These are phyloP conservation scores for Diutina scorzettiae DNA, from an alignment of 1,139 yeast genomes.

Conservation along the genomic window DNA sequence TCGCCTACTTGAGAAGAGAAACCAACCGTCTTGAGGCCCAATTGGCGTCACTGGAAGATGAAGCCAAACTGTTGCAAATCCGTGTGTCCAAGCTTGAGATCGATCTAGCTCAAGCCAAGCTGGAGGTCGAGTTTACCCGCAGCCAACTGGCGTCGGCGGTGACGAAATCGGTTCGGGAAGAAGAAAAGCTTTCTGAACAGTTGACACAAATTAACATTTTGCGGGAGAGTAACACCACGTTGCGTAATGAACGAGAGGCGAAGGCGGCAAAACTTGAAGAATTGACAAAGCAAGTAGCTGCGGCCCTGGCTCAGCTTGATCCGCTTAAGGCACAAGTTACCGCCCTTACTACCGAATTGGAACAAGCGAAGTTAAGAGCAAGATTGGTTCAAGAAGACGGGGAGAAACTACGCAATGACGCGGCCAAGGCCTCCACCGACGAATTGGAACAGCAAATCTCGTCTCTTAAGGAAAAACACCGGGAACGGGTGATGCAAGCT, in stretches of 20 bases:
- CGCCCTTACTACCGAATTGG: background rate
- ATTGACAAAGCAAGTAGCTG: conserved; percentile 17
- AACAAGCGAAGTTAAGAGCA: background rate
- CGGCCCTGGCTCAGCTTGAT: conserved; percentile 5
- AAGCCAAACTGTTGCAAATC: conserved; percentile 11
- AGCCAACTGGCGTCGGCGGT: background rate
- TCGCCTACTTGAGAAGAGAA: conserved; percentile 59
- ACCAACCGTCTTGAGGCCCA: conserved; percentile 63
- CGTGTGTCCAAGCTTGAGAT: background rate
- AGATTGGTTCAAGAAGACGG: background rate
- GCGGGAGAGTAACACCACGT: conserved; percentile 60
- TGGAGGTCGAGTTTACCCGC: background rate
- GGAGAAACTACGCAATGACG: background rate
- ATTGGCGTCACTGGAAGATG: conserved; percentile 36
- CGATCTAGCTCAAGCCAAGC: background rate
- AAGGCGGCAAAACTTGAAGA: conserved; percentile 18
- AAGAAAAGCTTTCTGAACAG: conserved; percentile 39
- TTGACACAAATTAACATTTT: conserved; percentile 57
- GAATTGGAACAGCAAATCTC: background rate
- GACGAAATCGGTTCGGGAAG: conserved; percentile 14
- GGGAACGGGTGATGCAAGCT: background rate
- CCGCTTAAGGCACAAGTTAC: background rate
- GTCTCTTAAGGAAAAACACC: background rate
- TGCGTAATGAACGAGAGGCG: conserved; percentile 41
- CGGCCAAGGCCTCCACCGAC: background rate